These are phyloP conservation scores for Pseudogymnoascus sp. DNA, from an alignment of 2,329 filamentous ascomycete genomes.

Conservation along the genomic window DNA sequence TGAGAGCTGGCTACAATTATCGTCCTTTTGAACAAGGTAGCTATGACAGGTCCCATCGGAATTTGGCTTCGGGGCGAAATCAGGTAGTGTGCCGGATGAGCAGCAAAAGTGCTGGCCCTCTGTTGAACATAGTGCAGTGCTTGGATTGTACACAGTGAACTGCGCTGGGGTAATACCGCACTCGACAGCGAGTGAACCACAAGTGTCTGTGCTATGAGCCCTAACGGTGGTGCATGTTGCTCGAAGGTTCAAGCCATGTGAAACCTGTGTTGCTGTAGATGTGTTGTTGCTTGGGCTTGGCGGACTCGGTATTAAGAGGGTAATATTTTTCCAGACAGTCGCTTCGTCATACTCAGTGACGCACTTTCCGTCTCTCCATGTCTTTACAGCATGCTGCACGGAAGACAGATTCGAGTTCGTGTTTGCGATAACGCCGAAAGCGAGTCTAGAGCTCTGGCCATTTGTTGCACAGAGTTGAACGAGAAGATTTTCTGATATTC, in stretches of 20 bases:
- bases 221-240: conserved; percentile 26
- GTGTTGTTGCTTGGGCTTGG: not conserved
- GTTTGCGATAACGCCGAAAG: not conserved
- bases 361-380: not conserved
- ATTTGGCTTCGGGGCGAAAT: conserved; percentile 26
- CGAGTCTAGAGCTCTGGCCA: not conserved
- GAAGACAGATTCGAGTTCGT: not conserved
- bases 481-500: not conserved
- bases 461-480: conserved; percentile 5
- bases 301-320: not conserved
- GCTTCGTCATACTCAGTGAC: not conserved
- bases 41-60: conserved; percentile 32
- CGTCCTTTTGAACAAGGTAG: conserved; percentile 27
- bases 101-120: conserved; percentile 30
- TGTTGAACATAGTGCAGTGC: conserved; percentile 22
- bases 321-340: not conserved
- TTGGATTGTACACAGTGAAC: conserved; percentile 34
- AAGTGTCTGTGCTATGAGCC: conserved; percentile 33
- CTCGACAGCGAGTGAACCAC: conserved; percentile 30
- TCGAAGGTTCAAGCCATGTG: conserved; percentile 13
- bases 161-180: conserved; percentile 35
- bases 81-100: conserved; percentile 26
- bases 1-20: conserved; percentile 32
- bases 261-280: not conserved
- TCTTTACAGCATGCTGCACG: not conserved